Base-by-base conservation (phyloP, 139 green algal species). In the Mychonastes homosphaera region DNA sequence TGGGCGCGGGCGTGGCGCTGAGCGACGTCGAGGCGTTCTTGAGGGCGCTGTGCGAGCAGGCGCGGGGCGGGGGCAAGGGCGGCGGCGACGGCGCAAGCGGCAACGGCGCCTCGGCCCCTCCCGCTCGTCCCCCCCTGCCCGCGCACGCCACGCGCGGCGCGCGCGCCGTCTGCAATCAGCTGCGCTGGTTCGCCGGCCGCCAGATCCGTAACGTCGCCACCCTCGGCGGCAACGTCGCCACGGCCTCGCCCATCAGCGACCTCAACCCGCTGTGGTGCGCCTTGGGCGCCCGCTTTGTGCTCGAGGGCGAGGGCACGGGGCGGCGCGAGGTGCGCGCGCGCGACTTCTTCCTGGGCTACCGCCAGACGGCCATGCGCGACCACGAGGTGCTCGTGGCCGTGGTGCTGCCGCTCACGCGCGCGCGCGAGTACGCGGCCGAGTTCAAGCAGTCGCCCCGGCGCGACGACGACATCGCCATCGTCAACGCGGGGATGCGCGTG, bases 381-480 rank as follows among this genome's bases (percentile, higher is more conserved):
- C 61, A 82, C 18, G 91, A 97, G 72, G 52, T 97, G 15, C 75
- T 97, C 39, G 36, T 71, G 28, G 64, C 64, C 21, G 73, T 97
- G 27, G 62, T 73, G 41, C 63, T 95, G 26, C 87, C 81, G 36
- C 85, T 79, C 74, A 92, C 81, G 1, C 47, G 48, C 5, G 49
- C 50, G 23, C 63, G 80, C 21, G 90, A 97, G 81, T 96, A 90
- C 60, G 78, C 95, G 6, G 78, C 81, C 50, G 88, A 95, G 65
- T 98, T 91, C 77, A 98, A 98, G 74, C 90, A 97, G 75, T 73
- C 81, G 2, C 89, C 92, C 53, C 67, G 90, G 1, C 64, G 88
- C 1, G 91, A 98, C 53, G 91, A 98, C 61, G 91, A 98, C 80
- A 98, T 98, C 49, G 91, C 91, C 16, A 96, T 98, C 56, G 91